phyloP scores from a whole-genome alignment of 495 filamentous ascomycete genomes.

The Jackrogersella minutella region DNA sequence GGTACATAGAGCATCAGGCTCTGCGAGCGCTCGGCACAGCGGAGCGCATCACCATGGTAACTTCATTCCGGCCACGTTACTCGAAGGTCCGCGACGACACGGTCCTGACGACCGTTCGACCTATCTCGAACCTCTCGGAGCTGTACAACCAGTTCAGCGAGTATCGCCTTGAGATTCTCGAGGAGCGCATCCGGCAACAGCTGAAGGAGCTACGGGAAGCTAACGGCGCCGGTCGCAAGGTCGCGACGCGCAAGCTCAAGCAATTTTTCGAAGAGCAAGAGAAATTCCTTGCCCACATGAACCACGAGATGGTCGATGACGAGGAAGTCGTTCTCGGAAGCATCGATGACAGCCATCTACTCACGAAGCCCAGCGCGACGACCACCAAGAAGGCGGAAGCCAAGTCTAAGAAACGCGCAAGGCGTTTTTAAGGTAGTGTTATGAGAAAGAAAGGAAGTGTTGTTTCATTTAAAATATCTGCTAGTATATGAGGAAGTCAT shows the following conservation, averaged over 20 bases:
- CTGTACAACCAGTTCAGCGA: slow-evolving; percentile 75
- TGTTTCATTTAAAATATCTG: not conserved
- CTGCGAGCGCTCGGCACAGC: slow-evolving; percentile 67
- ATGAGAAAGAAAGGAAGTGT: no score
- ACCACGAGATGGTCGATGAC: slow-evolving; percentile 65
- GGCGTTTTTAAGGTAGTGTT: slow-evolving; percentile 24
- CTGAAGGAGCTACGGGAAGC: slow-evolving; percentile 55
- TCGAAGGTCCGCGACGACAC: slow-evolving; percentile 70
- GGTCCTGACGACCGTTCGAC: slow-evolving; percentile 70
- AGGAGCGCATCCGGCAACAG: slow-evolving; percentile 63
- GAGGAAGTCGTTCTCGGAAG: slow-evolving; percentile 59
- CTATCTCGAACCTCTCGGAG: slow-evolving; percentile 70
- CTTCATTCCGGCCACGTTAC: slow-evolving; percentile 70
- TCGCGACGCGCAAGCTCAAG: slow-evolving; percentile 56
- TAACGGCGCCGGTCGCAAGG: slow-evolving; percentile 50
- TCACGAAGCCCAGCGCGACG: slow-evolving; percentile 4
- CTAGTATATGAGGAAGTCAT: not conserved
- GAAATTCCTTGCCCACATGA: slow-evolving; percentile 63
- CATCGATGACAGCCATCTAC: slow-evolving; percentile 35
- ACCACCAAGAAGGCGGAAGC: slow-evolving; percentile 7
- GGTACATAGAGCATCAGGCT: slow-evolving; percentile 76
- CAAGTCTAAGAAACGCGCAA: slow-evolving; percentile 33
- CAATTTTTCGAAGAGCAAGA: slow-evolving; percentile 60
- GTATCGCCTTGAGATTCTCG: slow-evolving; percentile 75
- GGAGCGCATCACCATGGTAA: slow-evolving; percentile 77